Evolutionary conservation across 106 monocot species (phyloP).

Genomic region (Triglochin maritima): DNA sequence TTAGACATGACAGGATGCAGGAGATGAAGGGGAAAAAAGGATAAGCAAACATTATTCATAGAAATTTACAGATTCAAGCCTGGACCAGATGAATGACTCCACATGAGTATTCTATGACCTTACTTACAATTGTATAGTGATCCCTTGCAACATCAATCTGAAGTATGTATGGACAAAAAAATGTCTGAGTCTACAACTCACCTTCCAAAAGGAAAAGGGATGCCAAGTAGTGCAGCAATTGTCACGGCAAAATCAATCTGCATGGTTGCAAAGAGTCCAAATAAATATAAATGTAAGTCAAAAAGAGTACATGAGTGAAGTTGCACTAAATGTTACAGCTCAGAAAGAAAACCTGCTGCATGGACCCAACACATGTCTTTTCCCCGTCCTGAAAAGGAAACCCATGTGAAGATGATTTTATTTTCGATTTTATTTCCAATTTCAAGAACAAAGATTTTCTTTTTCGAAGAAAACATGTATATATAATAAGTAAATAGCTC

Average conservation of each 20-base stretch:
- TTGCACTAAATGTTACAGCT: neutral
- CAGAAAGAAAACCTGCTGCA: slow-evolving; percentile 59
- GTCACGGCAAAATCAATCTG: slow-evolving; percentile 97
- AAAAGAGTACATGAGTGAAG: neutral
- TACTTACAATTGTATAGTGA: no score
- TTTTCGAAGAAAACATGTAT: no score
- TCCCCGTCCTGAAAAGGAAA: slow-evolving; percentile 50
- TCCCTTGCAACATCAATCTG: no score
- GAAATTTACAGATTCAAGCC: no score
- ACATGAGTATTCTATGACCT: no score
- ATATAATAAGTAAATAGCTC: no score
- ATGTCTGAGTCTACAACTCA: slow-evolving; percentile 3
- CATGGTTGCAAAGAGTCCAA: slow-evolving; percentile 7
- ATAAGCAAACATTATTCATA: neutral
- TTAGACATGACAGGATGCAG: neutral
- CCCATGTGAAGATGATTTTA: neutral
- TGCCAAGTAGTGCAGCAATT: slow-evolving; percentile 75
- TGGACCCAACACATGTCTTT: slow-evolving; percentile 47
- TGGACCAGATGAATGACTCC: no score
- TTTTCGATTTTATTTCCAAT: no score
- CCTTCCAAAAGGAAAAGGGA: slow-evolving; percentile 99
- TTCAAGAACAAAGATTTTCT: no score
- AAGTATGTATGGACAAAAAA: no score
- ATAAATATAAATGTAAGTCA: slow-evolving; percentile 1
- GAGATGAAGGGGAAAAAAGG: neutral